phyloP scores from a whole-genome alignment of 2,329 filamentous ascomycete genomes.

The Cladorrhinum sp. region DNA sequence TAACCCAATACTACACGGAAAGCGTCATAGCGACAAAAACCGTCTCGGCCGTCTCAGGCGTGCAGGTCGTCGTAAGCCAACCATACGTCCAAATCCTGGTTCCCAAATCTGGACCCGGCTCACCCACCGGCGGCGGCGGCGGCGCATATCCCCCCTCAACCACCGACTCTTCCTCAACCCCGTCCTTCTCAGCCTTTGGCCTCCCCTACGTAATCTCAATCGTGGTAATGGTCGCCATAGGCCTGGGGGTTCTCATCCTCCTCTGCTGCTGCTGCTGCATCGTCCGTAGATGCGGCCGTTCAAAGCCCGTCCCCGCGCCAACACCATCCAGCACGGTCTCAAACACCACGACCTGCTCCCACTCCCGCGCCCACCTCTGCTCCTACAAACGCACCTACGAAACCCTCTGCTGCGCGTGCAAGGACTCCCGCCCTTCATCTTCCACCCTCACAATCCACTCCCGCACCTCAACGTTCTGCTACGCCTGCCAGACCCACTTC shows the following conservation, averaged over 20 bases:
- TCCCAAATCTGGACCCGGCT: not conserved
- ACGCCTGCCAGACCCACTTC: not conserved
- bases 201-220: not conserved
- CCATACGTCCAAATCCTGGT: not conserved
- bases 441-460: not conserved
- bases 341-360: not conserved
- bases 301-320: not conserved
- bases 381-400: not conserved
- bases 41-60: not conserved
- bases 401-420: conserved; percentile 6
- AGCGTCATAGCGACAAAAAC: not conserved
- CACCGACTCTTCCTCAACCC: not conserved
- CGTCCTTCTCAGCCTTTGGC: not conserved
- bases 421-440: not conserved
- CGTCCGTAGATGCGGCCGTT: not conserved
- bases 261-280: not conserved
- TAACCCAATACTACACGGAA: not conserved
- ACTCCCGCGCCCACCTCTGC: not conserved
- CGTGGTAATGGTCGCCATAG: not conserved
- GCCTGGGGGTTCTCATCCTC: not conserved
- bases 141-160: not conserved
- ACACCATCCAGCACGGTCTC: not conserved
- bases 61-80: not conserved
- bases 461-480: not conserved
- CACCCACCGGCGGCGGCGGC: too few relatives aligned